Percentiles rank a stretch among this genome's conserved stretches.
These are phyloP conservation scores for Lichina pygmaea DNA, from an alignment of 495 filamentous ascomycete species.

Conservation along the genomic window DNA sequence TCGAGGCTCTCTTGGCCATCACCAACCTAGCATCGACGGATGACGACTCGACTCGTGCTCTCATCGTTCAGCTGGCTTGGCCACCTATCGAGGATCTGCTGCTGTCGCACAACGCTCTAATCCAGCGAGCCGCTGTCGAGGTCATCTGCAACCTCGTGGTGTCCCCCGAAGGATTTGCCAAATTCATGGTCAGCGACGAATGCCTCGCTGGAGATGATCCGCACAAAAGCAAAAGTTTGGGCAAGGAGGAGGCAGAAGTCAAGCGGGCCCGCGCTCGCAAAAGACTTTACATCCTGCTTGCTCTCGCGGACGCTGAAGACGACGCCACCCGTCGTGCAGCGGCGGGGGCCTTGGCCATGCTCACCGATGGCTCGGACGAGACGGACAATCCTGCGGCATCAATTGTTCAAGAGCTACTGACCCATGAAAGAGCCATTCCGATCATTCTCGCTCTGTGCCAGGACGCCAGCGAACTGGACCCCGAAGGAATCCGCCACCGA, in stretches of 20 bases:
- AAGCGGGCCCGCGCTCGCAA: slow-evolving; percentile 24
- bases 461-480: not conserved
- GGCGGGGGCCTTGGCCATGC: slow-evolving; percentile 62
- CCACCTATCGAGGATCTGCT: slow-evolving; percentile 55
- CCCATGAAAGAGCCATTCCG: not conserved
- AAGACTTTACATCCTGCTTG: slow-evolving; percentile 56
- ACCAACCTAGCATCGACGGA: slow-evolving; percentile 67
- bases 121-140: slow-evolving; percentile 67
- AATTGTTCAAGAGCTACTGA: not conserved
- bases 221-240: slow-evolving; percentile 5
- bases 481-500: not conserved
- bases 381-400: slow-evolving; percentile 12
- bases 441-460: not conserved
- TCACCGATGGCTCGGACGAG: slow-evolving; percentile 43
- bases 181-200: slow-evolving; percentile 38
- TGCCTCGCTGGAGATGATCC: slow-evolving; percentile 4
- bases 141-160: slow-evolving; percentile 80
- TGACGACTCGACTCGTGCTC: slow-evolving; percentile 33
- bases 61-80: slow-evolving; percentile 48
- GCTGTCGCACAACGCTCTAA: slow-evolving; percentile 41
- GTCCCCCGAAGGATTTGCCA: slow-evolving; percentile 39
- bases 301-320: slow-evolving; percentile 68
- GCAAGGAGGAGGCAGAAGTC: not conserved
- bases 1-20: slow-evolving; percentile 72
- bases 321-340: slow-evolving; percentile 53